Evolutionary conservation across 352 stramenopile genomes (phyloP).

Genomic region (Blastocystis sp.): DNA sequence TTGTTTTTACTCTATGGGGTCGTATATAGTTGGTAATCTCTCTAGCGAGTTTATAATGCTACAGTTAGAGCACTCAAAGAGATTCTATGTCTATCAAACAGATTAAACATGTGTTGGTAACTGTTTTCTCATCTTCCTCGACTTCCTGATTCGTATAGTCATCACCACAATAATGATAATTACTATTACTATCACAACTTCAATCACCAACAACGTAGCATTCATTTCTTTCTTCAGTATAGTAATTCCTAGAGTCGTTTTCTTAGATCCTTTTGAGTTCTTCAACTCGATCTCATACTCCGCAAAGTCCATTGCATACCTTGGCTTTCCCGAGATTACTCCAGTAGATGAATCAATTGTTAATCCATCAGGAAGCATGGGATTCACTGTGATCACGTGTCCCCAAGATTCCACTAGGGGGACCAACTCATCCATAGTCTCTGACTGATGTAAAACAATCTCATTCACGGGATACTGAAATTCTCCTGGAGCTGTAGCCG

Average conservation of each 20-base stretch:
- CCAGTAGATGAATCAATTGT: not conserved
- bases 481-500: not conserved
- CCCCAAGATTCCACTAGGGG: not conserved
- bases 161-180: not conserved
- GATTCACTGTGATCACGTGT: not conserved
- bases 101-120: too few species aligned
- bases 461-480: not conserved
- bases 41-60: too few species aligned
- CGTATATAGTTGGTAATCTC: too few species aligned
- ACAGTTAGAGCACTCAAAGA: too few species aligned
- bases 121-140: not conserved
- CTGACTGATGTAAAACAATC: not conserved
- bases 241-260: not conserved
- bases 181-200: not conserved
- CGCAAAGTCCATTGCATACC: not conserved
- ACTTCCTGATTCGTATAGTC: not conserved
- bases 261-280: not conserved
- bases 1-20: too few species aligned
- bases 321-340: not conserved
- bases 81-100: too few species aligned
- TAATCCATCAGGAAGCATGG: not conserved
- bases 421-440: not conserved
- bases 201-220: not conserved
- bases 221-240: not conserved
- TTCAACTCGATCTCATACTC: not conserved